These are phyloP conservation scores for Nicotiana tabacum DNA, from an alignment of 257 asterid species.

Conservation along the genomic window DNA sequence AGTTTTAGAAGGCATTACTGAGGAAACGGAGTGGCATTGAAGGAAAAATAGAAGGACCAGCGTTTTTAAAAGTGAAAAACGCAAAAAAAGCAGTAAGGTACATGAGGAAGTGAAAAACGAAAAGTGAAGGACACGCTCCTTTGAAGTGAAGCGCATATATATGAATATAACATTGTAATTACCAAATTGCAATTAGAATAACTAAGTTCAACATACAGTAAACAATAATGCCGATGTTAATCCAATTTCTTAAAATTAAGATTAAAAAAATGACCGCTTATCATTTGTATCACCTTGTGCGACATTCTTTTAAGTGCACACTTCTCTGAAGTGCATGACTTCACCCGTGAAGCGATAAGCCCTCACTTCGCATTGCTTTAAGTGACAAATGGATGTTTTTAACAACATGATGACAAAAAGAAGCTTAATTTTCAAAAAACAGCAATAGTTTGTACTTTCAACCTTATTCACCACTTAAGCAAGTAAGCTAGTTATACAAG, in stretches of 20 bases:
- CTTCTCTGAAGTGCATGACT: neutral
- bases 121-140: too few relatives aligned
- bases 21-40: neutral
- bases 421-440: neutral
- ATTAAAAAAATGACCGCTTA: neutral
- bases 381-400: neutral
- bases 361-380: neutral
- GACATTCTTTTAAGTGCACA: neutral
- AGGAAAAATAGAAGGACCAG: neutral
- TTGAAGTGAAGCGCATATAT: too few relatives aligned
- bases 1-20: neutral
- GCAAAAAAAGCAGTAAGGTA: neutral
- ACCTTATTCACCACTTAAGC: neutral
- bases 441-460: neutral
- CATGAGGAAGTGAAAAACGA: neutral
- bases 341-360: neutral
- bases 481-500: neutral
- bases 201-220: neutral
- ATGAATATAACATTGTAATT: neutral
- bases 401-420: neutral
- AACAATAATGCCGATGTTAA: neutral
- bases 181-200: neutral
- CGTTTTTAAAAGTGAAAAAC: neutral
- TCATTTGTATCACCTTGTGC: neutral
- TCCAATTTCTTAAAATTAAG: neutral